Base-by-base conservation (phyloP, 371 early-diverging fungal species). In the Funneliformis caledonium region DNA sequence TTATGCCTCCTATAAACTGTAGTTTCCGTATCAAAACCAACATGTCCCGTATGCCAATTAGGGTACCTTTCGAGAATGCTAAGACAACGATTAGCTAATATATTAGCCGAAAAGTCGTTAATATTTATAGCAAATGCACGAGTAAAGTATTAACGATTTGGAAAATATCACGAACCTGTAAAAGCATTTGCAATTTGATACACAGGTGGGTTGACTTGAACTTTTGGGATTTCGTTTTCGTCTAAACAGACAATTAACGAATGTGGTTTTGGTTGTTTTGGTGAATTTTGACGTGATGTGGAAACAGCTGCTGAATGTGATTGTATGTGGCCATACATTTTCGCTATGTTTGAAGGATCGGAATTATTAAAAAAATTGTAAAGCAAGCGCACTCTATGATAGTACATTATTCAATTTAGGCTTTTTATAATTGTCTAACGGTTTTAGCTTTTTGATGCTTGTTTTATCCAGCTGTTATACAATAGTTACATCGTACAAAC, bases 1-100 rank as follows among this genome's bases (percentile, higher is more conserved):
- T 72, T 19, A n/a, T 19, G 8, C 26, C 14, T 11, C 22, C 80
- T 65, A 4, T 16, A 45, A n/a, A 80, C 72, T 56, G 80, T 80
- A 26, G 80, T 80, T n/a, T 80, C 80, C 14, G 80, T 80, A 60
- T 80, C 80, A 56, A 80, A 80, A 16, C 80, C 80, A n/a, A 80
- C 80, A 59, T 72, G 60, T 22, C 67, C 72, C 3, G 68, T 26
- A 33, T 68, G 70, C 80, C 80, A 80, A 47, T 31, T 8, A 11
- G 60, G 60, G 43, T 37, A 19, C 11, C 22, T 14, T n/a, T 22
- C 42, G 26, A 80, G 22, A 19, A 80, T 72, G 9, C 60, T 14
- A 59, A 80, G 59, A 47, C 80, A 80, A 33, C 19, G n/a, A 31
- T 52, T 43, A 60, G 67, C 80, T 80, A 80, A 26, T 14, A 74